These are phyloP conservation scores for Aspergillus carlsbadensis DNA, from an alignment of 495 filamentous ascomycete species.

Conservation along the genomic window DNA sequence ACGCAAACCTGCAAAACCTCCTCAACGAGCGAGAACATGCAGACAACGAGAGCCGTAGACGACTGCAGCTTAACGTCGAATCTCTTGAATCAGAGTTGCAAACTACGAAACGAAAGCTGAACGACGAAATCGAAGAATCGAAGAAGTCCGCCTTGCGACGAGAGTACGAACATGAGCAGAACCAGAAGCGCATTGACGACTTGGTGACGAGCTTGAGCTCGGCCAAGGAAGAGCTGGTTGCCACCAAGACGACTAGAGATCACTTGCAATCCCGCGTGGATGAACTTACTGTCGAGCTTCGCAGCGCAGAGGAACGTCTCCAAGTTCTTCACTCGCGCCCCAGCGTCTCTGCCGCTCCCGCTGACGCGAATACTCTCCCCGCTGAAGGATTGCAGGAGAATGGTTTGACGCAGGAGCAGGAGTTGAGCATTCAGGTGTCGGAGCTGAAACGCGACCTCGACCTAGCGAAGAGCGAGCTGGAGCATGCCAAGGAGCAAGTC, in stretches of 20 bases:
- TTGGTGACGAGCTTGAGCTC: slow-evolving; percentile 73
- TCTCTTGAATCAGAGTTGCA: slow-evolving; percentile 73
- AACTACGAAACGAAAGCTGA: slow-evolving; percentile 76
- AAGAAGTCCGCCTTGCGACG: slow-evolving; percentile 77
- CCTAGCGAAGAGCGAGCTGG: slow-evolving; percentile 69
- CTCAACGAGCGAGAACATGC: slow-evolving; percentile 86
- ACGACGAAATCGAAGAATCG: slow-evolving; percentile 77
- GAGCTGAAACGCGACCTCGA: slow-evolving; percentile 83
- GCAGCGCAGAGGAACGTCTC: slow-evolving; percentile 80
- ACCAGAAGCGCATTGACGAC: slow-evolving; percentile 86
- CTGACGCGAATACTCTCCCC: slow-evolving; percentile 23
- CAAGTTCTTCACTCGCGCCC: slow-evolving; percentile 74
- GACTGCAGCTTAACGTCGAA: slow-evolving; percentile 74
- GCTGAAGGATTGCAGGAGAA: slow-evolving; percentile 49
- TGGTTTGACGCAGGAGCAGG: slow-evolving; percentile 72
- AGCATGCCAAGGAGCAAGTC: slow-evolving; percentile 72
- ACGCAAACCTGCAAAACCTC: slow-evolving; percentile 78
- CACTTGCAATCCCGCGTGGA: slow-evolving; percentile 83
- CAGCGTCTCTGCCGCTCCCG: slow-evolving; percentile 49
- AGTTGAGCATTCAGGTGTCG: slow-evolving; percentile 75
- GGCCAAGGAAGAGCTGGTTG: slow-evolving; percentile 78
- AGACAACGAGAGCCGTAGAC: slow-evolving; percentile 75
- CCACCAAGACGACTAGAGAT: slow-evolving; percentile 80
- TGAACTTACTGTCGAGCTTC: slow-evolving; percentile 83
- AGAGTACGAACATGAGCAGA: slow-evolving; percentile 84